phyloP scores from a whole-genome alignment of 2,329 filamentous ascomycete genomes.

The Talaromyces sp. region DNA sequence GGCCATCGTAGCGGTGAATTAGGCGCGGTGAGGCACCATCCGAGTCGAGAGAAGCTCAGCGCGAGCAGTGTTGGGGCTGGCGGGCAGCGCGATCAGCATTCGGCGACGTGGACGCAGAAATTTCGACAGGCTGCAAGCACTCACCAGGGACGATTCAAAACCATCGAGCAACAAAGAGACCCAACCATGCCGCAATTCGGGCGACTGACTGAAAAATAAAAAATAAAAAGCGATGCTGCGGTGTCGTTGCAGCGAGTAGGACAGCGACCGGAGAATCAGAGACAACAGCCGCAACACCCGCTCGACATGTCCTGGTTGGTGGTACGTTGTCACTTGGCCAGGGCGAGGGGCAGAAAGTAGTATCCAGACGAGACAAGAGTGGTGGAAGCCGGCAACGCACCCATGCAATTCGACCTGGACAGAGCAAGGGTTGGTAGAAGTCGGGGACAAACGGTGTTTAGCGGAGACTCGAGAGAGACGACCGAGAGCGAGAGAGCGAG shows the following conservation, averaged over 20 bases:
- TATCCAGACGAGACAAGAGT: no score
- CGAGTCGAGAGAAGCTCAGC: not conserved
- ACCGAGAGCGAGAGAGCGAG: no score
- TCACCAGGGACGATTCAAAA: not conserved
- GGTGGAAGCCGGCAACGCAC: not conserved
- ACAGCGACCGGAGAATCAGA: not conserved
- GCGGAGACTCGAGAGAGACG: not conserved
- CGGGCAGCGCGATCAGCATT: not conserved
- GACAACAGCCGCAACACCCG: not conserved
- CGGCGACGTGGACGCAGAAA: no score
- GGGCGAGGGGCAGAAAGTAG: not conserved
- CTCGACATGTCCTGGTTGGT: not conserved
- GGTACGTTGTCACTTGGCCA: not conserved
- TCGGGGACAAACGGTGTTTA: not conserved
- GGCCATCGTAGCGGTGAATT: conserved; percentile 14
- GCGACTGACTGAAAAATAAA: not conserved
- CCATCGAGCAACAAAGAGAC: not conserved
- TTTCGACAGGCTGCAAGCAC: not conserved
- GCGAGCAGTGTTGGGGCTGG: not conserved
- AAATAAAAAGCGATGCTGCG: not conserved
- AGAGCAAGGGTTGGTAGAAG: no score
- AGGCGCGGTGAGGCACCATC: not conserved
- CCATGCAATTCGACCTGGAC: not conserved
- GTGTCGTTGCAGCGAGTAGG: not conserved
- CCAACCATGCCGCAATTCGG: not conserved